A percentile compares a stretch with the other conserved stretches of the same genome.
These are phyloP conservation scores for Babesia ovata DNA, from an alignment of 169 alveolate species.

Conservation along the genomic window DNA sequence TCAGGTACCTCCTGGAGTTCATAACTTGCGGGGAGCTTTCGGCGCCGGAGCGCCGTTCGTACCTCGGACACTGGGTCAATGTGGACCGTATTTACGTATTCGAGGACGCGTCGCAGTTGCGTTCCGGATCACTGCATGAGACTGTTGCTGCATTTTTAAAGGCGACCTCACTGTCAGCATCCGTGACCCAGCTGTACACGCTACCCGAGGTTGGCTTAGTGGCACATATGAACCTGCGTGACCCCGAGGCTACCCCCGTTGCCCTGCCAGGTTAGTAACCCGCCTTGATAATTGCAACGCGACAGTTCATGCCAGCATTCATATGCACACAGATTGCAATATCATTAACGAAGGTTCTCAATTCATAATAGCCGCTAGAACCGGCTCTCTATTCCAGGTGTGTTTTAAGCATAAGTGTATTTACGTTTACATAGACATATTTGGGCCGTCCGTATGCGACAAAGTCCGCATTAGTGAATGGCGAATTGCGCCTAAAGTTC, in stretches of 20 bases:
- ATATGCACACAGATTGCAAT: slow-evolving; percentile 14
- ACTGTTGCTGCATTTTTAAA: not conserved
- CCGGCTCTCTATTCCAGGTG: slow-evolving; percentile 35
- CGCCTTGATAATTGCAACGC: not conserved
- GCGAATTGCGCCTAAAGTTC: slow-evolving; percentile 2
- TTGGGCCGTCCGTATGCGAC: slow-evolving; percentile 10
- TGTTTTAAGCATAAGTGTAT: not conserved
- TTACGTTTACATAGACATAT: not conserved
- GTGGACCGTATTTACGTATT: slow-evolving; percentile 14
- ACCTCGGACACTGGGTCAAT: not conserved
- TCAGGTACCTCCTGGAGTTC: slow-evolving; percentile 25
- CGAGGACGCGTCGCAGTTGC: slow-evolving; percentile 11
- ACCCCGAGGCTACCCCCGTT: not conserved
- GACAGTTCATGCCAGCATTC: not conserved
- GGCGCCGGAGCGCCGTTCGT: slow-evolving; percentile 18
- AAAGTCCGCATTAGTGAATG: not conserved
- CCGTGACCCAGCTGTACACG: slow-evolving; percentile 15
- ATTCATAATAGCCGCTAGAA: not conserved
- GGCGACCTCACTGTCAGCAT: not conserved
- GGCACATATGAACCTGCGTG: not conserved
- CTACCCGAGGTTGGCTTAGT: slow-evolving; percentile 24
- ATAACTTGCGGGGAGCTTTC: slow-evolving; percentile 25
- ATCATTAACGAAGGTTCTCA: not conserved
- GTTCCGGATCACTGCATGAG: not conserved
- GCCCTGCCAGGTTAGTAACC: slow-evolving; percentile 14